phyloP scores from a whole-genome alignment of 2,329 filamentous ascomycete genomes.

The Fusarium transvaalense region DNA sequence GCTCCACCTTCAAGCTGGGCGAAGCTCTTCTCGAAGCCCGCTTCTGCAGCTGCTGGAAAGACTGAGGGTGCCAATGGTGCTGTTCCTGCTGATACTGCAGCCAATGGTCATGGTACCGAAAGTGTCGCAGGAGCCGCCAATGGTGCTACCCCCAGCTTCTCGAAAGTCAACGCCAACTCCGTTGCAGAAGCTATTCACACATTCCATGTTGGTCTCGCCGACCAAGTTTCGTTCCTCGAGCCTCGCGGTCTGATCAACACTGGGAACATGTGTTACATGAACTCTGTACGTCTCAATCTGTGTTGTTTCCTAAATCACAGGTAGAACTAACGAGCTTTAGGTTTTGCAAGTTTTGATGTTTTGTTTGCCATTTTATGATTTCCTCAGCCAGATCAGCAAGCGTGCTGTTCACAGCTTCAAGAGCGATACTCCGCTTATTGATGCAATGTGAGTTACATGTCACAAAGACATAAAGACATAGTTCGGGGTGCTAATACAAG shows the following conservation, averaged over 20 bases:
- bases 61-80: conserved; percentile 47
- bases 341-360: conserved; percentile 96
- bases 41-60: conserved; percentile 36
- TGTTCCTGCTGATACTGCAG: conserved; percentile 23
- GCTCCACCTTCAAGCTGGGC: conserved; percentile 57
- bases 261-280: conserved; percentile 99
- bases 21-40: conserved; percentile 55
- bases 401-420: conserved; percentile 92
- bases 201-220: conserved; percentile 74
- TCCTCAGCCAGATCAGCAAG: conserved; percentile 87
- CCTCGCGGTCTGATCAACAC: conserved; percentile 95
- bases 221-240: conserved; percentile 85
- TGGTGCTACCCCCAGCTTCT: conserved; percentile 53
- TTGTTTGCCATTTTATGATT: conserved; percentile 93
- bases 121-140: conserved; percentile 29
- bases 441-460: conserved; percentile 82
- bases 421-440: conserved; percentile 91
- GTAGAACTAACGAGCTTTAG: conserved; percentile 63
- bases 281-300: conserved; percentile 77
- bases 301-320: not conserved
- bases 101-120: conserved; percentile 46
- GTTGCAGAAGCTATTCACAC: conserved; percentile 81
- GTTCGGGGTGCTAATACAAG: conserved; percentile 9
- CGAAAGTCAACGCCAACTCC: conserved; percentile 65
- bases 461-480: not conserved